These are phyloP conservation scores for Auricularia cornea DNA, from an alignment of 768 basidiomycete genomes.

Conservation along the genomic window DNA sequence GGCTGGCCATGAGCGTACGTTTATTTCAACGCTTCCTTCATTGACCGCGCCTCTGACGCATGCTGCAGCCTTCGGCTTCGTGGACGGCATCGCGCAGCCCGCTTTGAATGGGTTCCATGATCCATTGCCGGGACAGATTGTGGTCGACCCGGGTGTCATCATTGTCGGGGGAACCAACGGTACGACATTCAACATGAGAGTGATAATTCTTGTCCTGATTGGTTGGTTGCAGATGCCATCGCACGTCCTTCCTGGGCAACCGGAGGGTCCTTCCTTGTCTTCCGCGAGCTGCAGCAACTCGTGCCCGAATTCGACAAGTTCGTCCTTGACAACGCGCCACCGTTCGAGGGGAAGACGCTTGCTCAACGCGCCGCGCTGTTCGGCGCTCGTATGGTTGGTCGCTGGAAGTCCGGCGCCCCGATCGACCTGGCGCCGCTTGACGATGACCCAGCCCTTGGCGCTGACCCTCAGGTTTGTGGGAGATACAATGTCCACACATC, in stretches of 20 bases:
- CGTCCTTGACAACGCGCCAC: slow-evolving; percentile 15
- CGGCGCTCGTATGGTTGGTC: slow-evolving; percentile 26
- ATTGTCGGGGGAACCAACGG: slow-evolving; percentile 13
- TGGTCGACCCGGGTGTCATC: slow-evolving; percentile 21
- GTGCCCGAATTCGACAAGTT: slow-evolving; percentile 29
- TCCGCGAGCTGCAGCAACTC: slow-evolving; percentile 24
- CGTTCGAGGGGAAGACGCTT: slow-evolving; percentile 12
- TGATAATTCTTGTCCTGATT: too few relatives aligned
- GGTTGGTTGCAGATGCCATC: not conserved
- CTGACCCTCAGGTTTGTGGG: slow-evolving; percentile 13
- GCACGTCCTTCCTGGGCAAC: slow-evolving; percentile 7
- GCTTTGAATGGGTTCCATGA: slow-evolving; percentile 21
- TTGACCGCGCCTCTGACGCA: not conserved
- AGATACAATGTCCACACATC: too few relatives aligned
- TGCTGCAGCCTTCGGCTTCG: slow-evolving; percentile 13
- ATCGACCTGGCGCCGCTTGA: slow-evolving; percentile 17
- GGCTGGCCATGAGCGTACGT: slow-evolving; percentile 18
- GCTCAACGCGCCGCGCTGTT: slow-evolving; percentile 17
- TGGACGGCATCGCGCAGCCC: slow-evolving; percentile 25
- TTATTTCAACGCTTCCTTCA: slow-evolving; percentile 7
- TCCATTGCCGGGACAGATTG: slow-evolving; percentile 14
- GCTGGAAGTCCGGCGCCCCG: slow-evolving; percentile 28
- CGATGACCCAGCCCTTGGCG: slow-evolving; percentile 19
- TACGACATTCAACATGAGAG: too few relatives aligned
- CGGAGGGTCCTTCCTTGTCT: slow-evolving; percentile 12